Evolutionary conservation across 2,329 filamentous ascomycete species (phyloP).

Genomic region (Tolypocladium inflatum): DNA sequence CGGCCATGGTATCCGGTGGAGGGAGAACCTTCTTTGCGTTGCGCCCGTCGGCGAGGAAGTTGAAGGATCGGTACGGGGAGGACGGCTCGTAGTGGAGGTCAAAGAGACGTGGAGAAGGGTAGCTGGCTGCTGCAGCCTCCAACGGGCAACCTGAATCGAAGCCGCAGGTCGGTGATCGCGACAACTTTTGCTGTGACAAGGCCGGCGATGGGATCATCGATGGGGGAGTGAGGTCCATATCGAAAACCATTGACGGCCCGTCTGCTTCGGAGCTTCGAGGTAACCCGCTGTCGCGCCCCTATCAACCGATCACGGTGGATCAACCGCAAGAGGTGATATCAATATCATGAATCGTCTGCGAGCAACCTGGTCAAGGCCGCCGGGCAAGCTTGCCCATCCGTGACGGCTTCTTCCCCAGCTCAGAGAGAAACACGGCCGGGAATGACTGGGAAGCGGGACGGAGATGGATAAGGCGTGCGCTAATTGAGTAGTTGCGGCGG

Average conservation of each 20-base stretch:
- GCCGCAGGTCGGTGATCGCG: not conserved
- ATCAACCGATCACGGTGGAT: not conserved
- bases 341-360: not conserved
- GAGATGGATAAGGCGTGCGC: not conserved
- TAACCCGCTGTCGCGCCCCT: not conserved
- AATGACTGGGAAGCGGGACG: not conserved
- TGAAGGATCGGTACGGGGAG: not conserved
- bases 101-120: not conserved
- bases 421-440: not conserved
- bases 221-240: slow-evolving; percentile 42
- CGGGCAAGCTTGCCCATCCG: not conserved
- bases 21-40: not conserved
- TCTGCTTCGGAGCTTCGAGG: not conserved
- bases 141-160: not conserved
- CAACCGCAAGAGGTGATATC: not conserved
- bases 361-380: not conserved
- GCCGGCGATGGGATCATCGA: slow-evolving; percentile 32
- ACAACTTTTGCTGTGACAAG: not conserved
- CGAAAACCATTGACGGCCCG: slow-evolving; percentile 5
- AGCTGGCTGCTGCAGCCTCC: not conserved
- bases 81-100: not conserved
- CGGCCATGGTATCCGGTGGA: not conserved
- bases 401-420: not conserved
- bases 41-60: not conserved
- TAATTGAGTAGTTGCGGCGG: not conserved